Evolutionary conservation across 257 asterid species (phyloP).

Genomic region (Salvia miltiorrhiza): DNA sequence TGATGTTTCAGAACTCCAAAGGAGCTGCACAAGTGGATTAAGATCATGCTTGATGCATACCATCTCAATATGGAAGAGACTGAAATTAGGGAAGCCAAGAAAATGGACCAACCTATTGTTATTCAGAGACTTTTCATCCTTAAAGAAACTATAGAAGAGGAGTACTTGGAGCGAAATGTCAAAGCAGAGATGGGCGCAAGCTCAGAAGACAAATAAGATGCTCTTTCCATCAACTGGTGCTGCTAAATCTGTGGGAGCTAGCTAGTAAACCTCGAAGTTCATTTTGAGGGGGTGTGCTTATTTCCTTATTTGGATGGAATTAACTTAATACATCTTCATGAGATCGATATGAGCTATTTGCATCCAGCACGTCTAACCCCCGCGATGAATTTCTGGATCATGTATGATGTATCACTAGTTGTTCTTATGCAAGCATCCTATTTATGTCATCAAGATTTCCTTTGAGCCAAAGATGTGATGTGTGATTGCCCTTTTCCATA

Average conservation of each 20-base stretch:
- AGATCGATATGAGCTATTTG: not conserved
- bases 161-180: conserved; percentile 60
- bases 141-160: conserved; percentile 80
- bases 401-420: not conserved
- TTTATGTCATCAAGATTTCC: not conserved
- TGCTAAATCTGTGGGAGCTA: not conserved
- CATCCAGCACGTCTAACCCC: not conserved
- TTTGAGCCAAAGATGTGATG: not conserved
- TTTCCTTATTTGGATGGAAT: not conserved
- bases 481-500: not conserved
- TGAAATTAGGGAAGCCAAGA: conserved; percentile 83
- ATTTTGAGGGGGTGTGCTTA: not conserved
- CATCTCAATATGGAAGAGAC: conserved; percentile 76
- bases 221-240: not conserved
- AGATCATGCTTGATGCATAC: conserved; percentile 91
- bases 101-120: conserved; percentile 73
- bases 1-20: conserved; percentile 66
- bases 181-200: conserved; percentile 28
- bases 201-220: conserved; percentile 33
- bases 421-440: conserved; percentile 1
- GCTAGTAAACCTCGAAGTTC: not conserved
- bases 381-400: too few species aligned
- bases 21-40: conserved; percentile 93
- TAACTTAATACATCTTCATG: not conserved
- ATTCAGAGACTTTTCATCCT: conserved; percentile 87